Evolutionary conservation across 2,329 filamentous ascomycete genomes (phyloP), one percentile per base, ranked within the genome.

Genomic region (Aspergillus pseudoviridinutans): DNA sequence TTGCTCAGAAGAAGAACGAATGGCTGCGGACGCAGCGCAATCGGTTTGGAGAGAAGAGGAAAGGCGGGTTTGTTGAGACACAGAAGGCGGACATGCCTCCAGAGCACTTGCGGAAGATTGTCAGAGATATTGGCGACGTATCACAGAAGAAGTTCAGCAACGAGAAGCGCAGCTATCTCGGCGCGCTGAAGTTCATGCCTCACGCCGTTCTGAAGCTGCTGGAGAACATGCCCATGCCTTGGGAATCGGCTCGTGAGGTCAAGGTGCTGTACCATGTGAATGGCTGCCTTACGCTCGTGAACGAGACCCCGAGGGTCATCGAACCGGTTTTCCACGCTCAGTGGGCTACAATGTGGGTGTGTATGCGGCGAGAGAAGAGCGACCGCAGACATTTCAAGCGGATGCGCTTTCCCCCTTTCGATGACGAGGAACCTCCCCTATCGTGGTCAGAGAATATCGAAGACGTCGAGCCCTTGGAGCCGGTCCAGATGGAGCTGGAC

Each of bases 201-300:
- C 94, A 99, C 73, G 94, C 94, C 5, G 94, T 99, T 10, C 79
- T 99, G 78, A 99, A 99, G 80, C 83, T 99, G 25, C 77, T 99
- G 56, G 94, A 99, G 79, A 99, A 99, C 69, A 99, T 99, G 94
- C 94, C 94, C 3, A 99, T 99, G 94, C 94, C 94, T 0, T 99
- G 94, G 94, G 94, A 99, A 78, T 94, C 92, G 57, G 87, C 91
- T 27, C 86, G 92, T 61, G 94, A 99, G 71, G 95, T 99, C 61
- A 97, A 97, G 78, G 94, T 99, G 28, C 82, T 99, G 12, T 99
- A 99, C 74, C 94, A 99, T 71, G 92, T 97, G 68, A 99, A 99
- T 70, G 94, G 94, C 29, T 99, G 95, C 71, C 77, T 99, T 76
- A 99, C 94, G 1, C 79, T 99, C 56, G 95, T 99, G 68, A 99